Evolutionary conservation across 2,329 filamentous ascomycete genomes (phyloP), one percentile per base, ranked within the genome.

Genomic region (Laburnicola sp.): DNA sequence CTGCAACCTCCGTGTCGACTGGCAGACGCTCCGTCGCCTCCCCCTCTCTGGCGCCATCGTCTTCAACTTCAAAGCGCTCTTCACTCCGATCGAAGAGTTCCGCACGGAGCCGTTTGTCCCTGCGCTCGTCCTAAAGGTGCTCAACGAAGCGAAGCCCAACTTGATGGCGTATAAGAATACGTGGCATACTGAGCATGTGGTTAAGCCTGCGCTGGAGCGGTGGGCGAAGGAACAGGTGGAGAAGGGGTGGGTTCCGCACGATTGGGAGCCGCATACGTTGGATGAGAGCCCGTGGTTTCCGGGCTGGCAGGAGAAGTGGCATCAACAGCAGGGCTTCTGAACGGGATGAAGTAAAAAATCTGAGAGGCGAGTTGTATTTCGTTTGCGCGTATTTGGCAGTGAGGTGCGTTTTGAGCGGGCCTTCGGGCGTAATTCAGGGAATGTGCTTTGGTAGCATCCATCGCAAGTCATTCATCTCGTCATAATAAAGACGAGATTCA

Each of bases 11-110:
- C 82, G 91, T 3, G 89, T 94, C 1, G 91, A 96, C 70, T 95
- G 90, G 89, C 91, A 96, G 72, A 96, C 91, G 0, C 75, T 96
- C 3, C 84, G 91, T 1, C 83, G 91, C 2, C 75, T 96, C 0
- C 90, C 91, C 0, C 76, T 96, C 0, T 91, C 87, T 0, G 89
- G 83, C 0, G 86, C 82, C 0, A 77, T 96, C 1, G 82, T 91
- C 0, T 96, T 96, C 76, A 95, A 94, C 70, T 96, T 93, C 81
- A 95, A 93, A 66, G 89, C 87, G 0, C 72, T 94, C 0, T 95
- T 95, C 72, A 94, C 89, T 0, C 87, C 88, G 0, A 69, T 96
- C 0, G 68, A 78, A 0, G 84, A 87, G 56, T 85, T 95, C 50
- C 76, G 82, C 2, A 78, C 87, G 50, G 91, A 96, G 69, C 82